These are phyloP conservation scores for Fusarium lyarnte DNA, from an alignment of 2,329 filamentous ascomycete genomes.

Conservation along the genomic window DNA sequence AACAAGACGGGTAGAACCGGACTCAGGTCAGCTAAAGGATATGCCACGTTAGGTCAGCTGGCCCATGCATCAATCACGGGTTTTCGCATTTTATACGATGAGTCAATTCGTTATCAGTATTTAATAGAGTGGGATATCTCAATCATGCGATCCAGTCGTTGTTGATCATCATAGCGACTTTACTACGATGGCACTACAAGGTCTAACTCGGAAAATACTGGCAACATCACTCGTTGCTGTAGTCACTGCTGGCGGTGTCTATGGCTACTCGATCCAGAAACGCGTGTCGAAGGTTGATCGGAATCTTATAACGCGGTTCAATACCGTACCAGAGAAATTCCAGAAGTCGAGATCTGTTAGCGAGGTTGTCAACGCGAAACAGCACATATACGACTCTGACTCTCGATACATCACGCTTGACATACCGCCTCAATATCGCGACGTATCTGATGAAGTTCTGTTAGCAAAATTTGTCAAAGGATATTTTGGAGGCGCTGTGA, in stretches of 20 bases:
- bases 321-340: slow-evolving; percentile 37
- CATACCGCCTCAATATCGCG: slow-evolving; percentile 14
- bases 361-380: slow-evolving; percentile 40
- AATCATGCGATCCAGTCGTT: neutral
- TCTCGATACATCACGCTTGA: slow-evolving; percentile 39
- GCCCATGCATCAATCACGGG: neutral
- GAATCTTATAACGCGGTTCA: slow-evolving; percentile 26
- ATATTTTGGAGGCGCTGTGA: slow-evolving; percentile 46
- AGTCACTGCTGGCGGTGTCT: slow-evolving; percentile 23
- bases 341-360: slow-evolving; percentile 37
- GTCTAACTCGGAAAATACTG: slow-evolving; percentile 22
- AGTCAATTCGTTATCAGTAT: neutral
- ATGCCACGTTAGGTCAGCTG: slow-evolving; percentile 11
- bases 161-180: neutral
- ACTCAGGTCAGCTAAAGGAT: neutral
- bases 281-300: slow-evolving; percentile 13
- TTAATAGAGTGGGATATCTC: neutral
- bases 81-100: slow-evolving; percentile 1
- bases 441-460: slow-evolving; percentile 40
- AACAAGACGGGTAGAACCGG: slow-evolving; percentile 18
- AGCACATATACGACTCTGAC: slow-evolving; percentile 33
- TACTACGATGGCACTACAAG: slow-evolving; percentile 23
- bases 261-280: slow-evolving; percentile 27
- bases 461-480: slow-evolving; percentile 44
- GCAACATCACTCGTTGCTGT: slow-evolving; percentile 16